Conservation (phyloP, 805 yeast species). For the Spathaspora hagerdaliae region DNA sequence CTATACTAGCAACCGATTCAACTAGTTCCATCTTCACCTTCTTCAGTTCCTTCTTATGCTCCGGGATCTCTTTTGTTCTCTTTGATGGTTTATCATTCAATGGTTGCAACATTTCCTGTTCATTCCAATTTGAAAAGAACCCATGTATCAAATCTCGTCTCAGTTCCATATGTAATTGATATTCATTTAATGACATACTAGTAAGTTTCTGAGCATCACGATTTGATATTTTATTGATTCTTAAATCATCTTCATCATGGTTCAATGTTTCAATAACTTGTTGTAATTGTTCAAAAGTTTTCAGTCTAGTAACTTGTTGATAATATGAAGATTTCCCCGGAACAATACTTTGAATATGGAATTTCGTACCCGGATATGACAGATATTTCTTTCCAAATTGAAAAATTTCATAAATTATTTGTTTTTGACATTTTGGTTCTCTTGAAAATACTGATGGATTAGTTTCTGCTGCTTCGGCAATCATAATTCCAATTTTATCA, state of each 20-base stretch:
- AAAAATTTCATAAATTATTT: slow-evolving; percentile 53
- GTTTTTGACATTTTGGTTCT: slow-evolving; percentile 49
- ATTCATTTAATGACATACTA: slow-evolving; percentile 12
- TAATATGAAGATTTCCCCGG: slow-evolving; percentile 71
- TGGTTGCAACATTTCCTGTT: slow-evolving; percentile 3
- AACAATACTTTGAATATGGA: slow-evolving; percentile 68
- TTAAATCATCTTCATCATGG: slow-evolving; percentile 23
- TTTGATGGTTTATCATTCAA: slow-evolving; percentile 4
- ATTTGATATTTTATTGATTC: slow-evolving; percentile 28
- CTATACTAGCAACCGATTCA: not conserved
- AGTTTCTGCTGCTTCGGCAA: slow-evolving; percentile 84
- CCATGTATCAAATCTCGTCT: slow-evolving; percentile 2
- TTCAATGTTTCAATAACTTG: slow-evolving; percentile 33
- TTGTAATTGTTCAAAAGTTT: slow-evolving; percentile 48
- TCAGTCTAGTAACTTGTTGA: slow-evolving; percentile 47
- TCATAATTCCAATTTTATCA: slow-evolving; percentile 74
- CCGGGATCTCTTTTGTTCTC: not conserved
- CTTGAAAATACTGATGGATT: slow-evolving; percentile 74
- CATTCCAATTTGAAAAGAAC: slow-evolving; percentile 1
- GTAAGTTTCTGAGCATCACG: slow-evolving; percentile 30
- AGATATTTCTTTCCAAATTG: slow-evolving; percentile 57
- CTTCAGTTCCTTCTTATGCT: not conserved
- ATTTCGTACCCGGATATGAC: slow-evolving; percentile 69
- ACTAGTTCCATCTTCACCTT: not conserved
- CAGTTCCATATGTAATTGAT: slow-evolving; percentile 3